Conservation (phyloP, 2,329 filamentous ascomycete species). For the Stromatinia cepivora region DNA sequence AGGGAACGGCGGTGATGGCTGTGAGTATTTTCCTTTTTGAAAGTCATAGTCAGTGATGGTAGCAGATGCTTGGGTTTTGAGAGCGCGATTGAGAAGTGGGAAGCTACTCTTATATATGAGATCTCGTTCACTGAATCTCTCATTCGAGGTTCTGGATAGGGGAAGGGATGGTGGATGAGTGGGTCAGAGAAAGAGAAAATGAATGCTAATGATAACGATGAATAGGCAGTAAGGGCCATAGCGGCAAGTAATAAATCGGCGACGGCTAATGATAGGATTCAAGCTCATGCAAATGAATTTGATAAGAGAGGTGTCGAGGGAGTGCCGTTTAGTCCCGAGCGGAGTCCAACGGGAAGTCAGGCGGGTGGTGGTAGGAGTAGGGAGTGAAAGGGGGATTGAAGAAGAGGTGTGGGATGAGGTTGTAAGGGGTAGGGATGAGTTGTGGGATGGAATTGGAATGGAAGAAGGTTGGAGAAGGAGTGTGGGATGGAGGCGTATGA, state of each 20-base stretch:
- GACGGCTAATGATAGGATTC: neutral
- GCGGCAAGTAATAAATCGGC: conserved; percentile 14
- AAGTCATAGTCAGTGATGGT: neutral
- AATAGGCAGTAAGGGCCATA: conserved; percentile 16
- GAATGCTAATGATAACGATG: neutral
- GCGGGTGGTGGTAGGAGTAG: neutral
- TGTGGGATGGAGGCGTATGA: neutral
- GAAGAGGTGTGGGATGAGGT: neutral
- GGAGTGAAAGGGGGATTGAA: neutral
- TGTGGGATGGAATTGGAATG: no score
- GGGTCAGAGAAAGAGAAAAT: neutral
- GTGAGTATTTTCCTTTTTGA: neutral
- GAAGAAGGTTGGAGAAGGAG: neutral
- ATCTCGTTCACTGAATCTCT: neutral
- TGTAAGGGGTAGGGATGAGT: neutral
- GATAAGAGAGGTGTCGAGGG: no score
- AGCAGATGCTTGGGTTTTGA: neutral
- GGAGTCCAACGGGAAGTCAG: neutral
- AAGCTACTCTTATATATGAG: neutral
- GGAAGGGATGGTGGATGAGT: neutral
- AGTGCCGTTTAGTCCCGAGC: neutral
- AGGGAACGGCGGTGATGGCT: conserved; percentile 23
- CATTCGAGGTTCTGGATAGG: neutral
- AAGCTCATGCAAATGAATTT: neutral
- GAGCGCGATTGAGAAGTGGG: no score